Evolutionary conservation across 2,329 filamentous ascomycete genomes (phyloP).

Genomic region (Botryotinia convoluta): DNA sequence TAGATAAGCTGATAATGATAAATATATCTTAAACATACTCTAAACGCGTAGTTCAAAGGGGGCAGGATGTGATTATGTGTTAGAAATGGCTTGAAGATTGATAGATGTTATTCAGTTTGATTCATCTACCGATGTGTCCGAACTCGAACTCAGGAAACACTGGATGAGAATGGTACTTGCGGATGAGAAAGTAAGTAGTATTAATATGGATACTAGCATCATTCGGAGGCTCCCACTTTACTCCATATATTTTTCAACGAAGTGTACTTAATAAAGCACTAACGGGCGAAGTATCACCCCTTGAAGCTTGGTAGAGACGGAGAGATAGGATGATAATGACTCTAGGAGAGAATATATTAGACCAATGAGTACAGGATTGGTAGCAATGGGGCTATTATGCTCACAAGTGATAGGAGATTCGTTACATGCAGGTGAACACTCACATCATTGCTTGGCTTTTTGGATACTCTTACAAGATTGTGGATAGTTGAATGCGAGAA

Average conservation of each 20-base stretch:
- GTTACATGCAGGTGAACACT: too few species aligned
- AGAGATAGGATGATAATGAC: not conserved
- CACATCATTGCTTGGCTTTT: too few species aligned
- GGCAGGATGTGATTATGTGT: not conserved
- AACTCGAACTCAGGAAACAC: accelerated
- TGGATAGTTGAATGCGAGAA: too few species aligned
- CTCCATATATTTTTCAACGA: not conserved
- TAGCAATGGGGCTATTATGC: not conserved
- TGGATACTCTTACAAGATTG: too few species aligned
- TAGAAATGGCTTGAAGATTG: too few species aligned
- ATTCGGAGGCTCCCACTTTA: not conserved
- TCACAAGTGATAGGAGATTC: not conserved
- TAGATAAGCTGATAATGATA: slow-evolving; percentile 8
- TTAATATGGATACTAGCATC: not conserved
- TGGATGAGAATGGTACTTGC: not conserved
- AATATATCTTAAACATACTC: not conserved
- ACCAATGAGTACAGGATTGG: not conserved
- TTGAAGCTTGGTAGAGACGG: not conserved
- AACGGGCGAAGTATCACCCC: not conserved
- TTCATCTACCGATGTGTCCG: not conserved
- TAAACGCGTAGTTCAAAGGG: too few species aligned
- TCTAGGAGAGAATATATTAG: not conserved
- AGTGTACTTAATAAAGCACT: not conserved
- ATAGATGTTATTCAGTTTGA: not conserved
- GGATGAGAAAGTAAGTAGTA: not conserved